Evolutionary conservation across 306 rosid species (phyloP), one percentile per base, ranked within the genome.

Genomic region (Lupinus albus): DNA sequence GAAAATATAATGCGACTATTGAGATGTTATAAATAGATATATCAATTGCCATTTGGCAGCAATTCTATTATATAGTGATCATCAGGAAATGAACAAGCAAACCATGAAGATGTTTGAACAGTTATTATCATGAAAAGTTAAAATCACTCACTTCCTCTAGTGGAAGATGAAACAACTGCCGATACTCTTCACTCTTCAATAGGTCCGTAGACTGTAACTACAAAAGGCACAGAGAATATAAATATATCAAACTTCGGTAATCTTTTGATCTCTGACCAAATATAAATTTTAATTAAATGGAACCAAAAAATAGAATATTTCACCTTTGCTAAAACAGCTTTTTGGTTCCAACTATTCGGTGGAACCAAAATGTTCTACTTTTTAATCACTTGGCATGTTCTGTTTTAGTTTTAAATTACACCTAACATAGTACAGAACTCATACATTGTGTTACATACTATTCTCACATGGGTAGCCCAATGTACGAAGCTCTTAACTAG

Each of bases 121-220:
- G 48, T 49, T 3, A 63, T 49, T 3, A 63, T 13, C 20, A 14
- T 8, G 36, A 64, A 68, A 71, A 56, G 47, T 64, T 2, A 48
- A 74, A 69, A 67, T 47, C 53, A 84, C 98, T 89, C 72, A 92
- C 99, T 75, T 93, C 97, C 25, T 86, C 99, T 0, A 55, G 73
- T 7, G 96, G 96, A 79, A 93, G 99, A 28, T 88, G 97, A 77
- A 93, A 93, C 85, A 93, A 79, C 56, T 88, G 99, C 8, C 97
- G 89, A 71, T 93, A 93, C 79, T 93, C 99, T 82, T 93, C 97
- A 20, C 97, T 93, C 83, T 77, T 93, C 84, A 84, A 76, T 21
- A 35, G 14, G 1, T 80, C 77, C 4, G 79, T 75, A 67, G 82
- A 62, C 95, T 83, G 84, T 3, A 73, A 81, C 51, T 2, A n/a